Evolutionary conservation across 164 flowering plant genomes (phyloP).

Genomic region (Cinnamomum micranthum): DNA sequence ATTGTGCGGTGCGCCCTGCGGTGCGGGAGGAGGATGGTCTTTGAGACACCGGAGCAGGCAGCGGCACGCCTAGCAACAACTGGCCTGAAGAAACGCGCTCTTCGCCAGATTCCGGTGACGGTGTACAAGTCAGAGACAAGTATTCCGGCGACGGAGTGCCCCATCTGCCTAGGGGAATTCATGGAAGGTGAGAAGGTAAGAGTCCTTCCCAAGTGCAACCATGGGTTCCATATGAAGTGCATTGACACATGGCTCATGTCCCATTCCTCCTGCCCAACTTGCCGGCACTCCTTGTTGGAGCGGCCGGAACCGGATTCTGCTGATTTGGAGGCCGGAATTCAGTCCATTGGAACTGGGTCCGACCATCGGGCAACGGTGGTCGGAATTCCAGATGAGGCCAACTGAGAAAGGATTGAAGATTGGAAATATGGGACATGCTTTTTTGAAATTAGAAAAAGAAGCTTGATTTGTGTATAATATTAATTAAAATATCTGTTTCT

Average conservation of each 20-base stretch:
- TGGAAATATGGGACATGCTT: not conserved
- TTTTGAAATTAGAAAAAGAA: not conserved
- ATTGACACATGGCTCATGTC: constrained; percentile 68
- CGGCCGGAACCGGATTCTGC: constrained; percentile 9
- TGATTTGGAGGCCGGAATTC: constrained; percentile 8
- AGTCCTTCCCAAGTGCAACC: constrained; percentile 65
- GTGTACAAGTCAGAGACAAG: constrained; percentile 39
- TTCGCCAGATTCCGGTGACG: constrained; percentile 54
- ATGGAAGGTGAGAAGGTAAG: constrained; percentile 59
- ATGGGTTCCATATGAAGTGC: constrained; percentile 65
- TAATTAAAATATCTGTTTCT: not conserved
- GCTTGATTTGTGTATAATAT: not conserved
- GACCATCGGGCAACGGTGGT: constrained; percentile 4
- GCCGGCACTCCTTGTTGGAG: constrained; percentile 51
- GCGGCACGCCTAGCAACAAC: constrained; percentile 29
- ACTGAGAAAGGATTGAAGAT: constrained; percentile 7
- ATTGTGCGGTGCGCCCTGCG: constrained; percentile 54
- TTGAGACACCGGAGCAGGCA: constrained; percentile 30
- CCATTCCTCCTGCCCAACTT: constrained; percentile 74
- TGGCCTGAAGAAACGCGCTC: constrained; percentile 52
- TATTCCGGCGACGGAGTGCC: constrained; percentile 53
- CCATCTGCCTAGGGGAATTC: constrained; percentile 72
- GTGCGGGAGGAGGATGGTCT: constrained; percentile 34
- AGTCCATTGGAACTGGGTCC: constrained; percentile 8
- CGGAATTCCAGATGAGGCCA: constrained; percentile 19